Evolutionary conservation across 441 rosid species (phyloP).

Genomic region (Omphalea diandra): DNA sequence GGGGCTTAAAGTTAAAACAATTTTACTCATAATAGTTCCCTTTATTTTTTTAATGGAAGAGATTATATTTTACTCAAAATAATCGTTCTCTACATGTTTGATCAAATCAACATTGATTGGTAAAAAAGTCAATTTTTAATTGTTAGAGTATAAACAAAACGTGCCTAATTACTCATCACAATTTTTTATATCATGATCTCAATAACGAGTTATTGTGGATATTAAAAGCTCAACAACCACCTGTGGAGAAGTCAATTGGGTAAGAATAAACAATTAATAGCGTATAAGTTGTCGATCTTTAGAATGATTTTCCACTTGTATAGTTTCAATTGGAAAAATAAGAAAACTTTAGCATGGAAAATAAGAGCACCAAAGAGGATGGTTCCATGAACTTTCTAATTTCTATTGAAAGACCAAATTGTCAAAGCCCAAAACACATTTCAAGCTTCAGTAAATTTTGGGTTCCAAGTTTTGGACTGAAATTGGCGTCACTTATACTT

Average conservation of each 20-base stretch:
- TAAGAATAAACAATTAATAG: not conserved
- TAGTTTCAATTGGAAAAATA: not conserved
- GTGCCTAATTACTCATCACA: no score
- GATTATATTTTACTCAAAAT: no score
- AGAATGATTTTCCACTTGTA: not conserved
- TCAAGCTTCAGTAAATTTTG: not conserved
- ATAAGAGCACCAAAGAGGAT: not conserved
- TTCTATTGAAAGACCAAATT: not conserved
- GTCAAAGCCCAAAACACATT: not conserved
- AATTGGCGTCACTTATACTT: no score
- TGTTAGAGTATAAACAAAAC: no score
- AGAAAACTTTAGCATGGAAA: not conserved
- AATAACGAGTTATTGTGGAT: not conserved
- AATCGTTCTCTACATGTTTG: no score
- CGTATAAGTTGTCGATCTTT: not conserved
- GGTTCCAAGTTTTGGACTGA: no score
- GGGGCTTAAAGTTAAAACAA: no score
- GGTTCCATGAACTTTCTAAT: constrained; percentile 3
- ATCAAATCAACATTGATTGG: no score
- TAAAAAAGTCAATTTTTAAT: no score
- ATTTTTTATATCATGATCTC: not conserved
- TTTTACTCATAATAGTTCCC: no score
- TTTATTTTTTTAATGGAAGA: no score
- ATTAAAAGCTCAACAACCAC: constrained; percentile 2
- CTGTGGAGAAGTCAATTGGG: not conserved